Evolutionary conservation across 2,329 filamentous ascomycete genomes (phyloP).

Genomic region (Diatrype stigma): DNA sequence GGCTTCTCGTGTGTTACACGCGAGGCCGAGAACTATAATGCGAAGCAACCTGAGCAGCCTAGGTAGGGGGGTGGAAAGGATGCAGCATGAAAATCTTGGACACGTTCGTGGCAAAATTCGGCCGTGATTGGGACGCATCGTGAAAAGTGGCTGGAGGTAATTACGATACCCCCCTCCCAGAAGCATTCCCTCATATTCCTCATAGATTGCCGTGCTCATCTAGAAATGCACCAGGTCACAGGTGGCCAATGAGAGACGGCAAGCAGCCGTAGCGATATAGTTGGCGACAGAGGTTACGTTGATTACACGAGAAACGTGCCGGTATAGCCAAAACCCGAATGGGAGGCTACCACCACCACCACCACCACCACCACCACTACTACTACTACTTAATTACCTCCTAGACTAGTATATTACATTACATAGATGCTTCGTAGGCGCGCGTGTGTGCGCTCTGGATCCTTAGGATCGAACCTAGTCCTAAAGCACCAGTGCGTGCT

Average conservation of each 20-base stretch:
- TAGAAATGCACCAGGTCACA: neutral
- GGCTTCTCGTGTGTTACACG: neutral
- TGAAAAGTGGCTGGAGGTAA: neutral
- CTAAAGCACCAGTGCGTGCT: neutral
- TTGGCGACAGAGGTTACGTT: too few relatives aligned
- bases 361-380: too few relatives aligned
- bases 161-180: neutral
- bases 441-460: too few relatives aligned
- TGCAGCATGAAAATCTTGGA: neutral
- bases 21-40: neutral
- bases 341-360: too few relatives aligned
- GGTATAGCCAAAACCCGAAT: too few relatives aligned
- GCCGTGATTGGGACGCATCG: neutral
- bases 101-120: neutral
- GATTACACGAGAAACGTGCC: too few relatives aligned
- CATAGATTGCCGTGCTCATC: neutral
- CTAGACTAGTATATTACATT: too few relatives aligned
- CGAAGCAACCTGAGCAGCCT: neutral
- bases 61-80: neutral
- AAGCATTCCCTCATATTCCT: too few relatives aligned
- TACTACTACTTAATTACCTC: too few relatives aligned
- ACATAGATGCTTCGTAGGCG: too few relatives aligned
- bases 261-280: too few relatives aligned
- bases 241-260: neutral
- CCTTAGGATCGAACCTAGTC: too few relatives aligned